Percentiles rank a stretch among this genome's conserved stretches.
Evolutionary conservation across 768 basidiomycete species (phyloP).

Genomic region (Amanita inopinata): DNA sequence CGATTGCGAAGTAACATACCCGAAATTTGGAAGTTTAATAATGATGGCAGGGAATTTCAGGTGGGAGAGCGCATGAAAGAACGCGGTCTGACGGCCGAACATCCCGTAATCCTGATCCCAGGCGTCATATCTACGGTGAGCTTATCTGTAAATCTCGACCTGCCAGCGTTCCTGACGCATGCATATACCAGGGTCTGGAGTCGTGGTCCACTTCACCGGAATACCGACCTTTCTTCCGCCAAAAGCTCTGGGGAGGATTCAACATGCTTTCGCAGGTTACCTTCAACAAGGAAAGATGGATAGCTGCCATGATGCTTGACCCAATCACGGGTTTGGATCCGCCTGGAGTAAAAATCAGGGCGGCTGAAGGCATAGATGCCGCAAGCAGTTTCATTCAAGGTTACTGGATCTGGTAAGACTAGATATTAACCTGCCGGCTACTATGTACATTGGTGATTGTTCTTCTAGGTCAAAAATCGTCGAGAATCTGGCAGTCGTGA

Average conservation of each 20-base stretch:
- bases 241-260: slow-evolving; percentile 73
- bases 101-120: slow-evolving; percentile 82
- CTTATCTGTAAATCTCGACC: slow-evolving; percentile 2
- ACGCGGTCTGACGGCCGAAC: slow-evolving; percentile 54
- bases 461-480: slow-evolving; percentile 74
- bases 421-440: slow-evolving; percentile 1
- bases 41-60: slow-evolving; percentile 72
- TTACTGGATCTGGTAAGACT: slow-evolving; percentile 96
- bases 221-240: slow-evolving; percentile 85
- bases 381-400: slow-evolving; percentile 82
- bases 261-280: slow-evolving; percentile 78
- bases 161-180: background rate
- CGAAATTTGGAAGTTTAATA: slow-evolving; percentile 74
- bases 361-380: slow-evolving; percentile 87
- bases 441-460: background rate
- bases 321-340: slow-evolving; percentile 88
- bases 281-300: slow-evolving; percentile 85
- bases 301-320: slow-evolving; percentile 84
- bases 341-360: slow-evolving; percentile 74
- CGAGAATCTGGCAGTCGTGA: slow-evolving; percentile 87
- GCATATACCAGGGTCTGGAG: slow-evolving; percentile 59
- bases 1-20: slow-evolving; percentile 60
- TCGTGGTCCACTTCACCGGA: slow-evolving; percentile 89
- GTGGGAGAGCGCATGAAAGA: slow-evolving; percentile 61
- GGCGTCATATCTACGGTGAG: slow-evolving; percentile 82